These are phyloP conservation scores for Hsuehochloa calcarea DNA, from an alignment of 176 grass and related monocot genomes.

Conservation along the genomic window DNA sequence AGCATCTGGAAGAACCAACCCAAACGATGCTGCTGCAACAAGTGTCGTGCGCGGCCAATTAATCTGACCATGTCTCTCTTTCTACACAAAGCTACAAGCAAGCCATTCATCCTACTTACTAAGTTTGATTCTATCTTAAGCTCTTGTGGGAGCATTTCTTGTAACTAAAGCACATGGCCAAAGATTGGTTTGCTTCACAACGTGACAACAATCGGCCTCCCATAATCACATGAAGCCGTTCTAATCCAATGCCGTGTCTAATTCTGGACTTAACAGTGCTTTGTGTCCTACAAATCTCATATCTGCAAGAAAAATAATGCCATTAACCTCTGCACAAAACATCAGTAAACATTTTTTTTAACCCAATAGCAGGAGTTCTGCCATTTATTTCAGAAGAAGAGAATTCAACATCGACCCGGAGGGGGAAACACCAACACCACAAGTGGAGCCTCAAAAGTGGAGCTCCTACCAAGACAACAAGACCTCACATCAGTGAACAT, in stretches of 20 bases:
- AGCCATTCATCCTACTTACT: neutral
- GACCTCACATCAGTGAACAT: neutral
- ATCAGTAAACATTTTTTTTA: neutral
- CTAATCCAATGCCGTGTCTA: neutral
- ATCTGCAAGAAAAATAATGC: neutral
- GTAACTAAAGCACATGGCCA: neutral
- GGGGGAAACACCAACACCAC: no score
- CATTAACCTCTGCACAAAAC: neutral
- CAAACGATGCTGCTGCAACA: constrained; percentile 21
- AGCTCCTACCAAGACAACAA: no score
- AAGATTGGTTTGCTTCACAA: neutral
- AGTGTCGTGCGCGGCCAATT: constrained; percentile 1
- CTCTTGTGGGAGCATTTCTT: neutral
- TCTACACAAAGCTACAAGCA: constrained; percentile 17
- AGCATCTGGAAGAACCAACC: neutral
- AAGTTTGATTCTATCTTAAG: neutral
- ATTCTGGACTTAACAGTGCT: neutral
- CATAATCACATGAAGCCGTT: neutral
- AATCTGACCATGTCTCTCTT: constrained; percentile 21
- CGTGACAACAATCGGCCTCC: constrained; percentile 1
- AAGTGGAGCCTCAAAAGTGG: no score
- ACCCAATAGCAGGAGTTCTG: no score
- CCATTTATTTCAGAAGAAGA: no score
- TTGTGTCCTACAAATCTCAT: neutral
- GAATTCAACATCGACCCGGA: no score